Percentiles rank a stretch among this genome's conserved stretches.
Conservation (phyloP, 148 eudicot species). For the Selenicereus undatus region DNA sequence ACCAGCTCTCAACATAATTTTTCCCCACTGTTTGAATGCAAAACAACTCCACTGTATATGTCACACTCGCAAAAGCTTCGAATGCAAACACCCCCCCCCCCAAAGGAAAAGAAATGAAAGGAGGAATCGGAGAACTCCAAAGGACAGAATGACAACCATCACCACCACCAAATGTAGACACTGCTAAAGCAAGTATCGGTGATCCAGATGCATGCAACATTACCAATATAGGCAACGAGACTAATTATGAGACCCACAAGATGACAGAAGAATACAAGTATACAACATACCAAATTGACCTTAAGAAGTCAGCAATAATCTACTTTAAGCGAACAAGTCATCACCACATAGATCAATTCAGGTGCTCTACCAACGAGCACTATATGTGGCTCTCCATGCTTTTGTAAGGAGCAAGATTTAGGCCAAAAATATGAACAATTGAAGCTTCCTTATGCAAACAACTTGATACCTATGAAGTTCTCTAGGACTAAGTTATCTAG, state of each 20-base stretch:
- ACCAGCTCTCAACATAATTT: too few species aligned
- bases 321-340: slow-evolving; percentile 4
- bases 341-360: slow-evolving; percentile 14
- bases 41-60: not conserved
- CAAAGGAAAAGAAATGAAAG: too few species aligned
- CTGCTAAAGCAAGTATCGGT: not conserved
- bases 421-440: not conserved
- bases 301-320: slow-evolving; percentile 9
- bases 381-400: slow-evolving; percentile 1
- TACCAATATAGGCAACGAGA: not conserved
- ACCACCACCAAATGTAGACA: not conserved
- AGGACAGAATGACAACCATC: not conserved
- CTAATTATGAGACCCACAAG: not conserved
- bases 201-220: not conserved
- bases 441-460: not conserved
- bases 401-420: not conserved
- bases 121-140: not conserved
- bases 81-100: not conserved
- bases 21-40: not conserved
- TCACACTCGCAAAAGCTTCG: slow-evolving; percentile 2
- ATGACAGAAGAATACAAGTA: not conserved
- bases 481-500: slow-evolving; percentile 30
- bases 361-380: not conserved
- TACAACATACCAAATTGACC: slow-evolving; percentile 4
- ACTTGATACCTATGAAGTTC: not conserved